A percentile compares a stretch with the other conserved stretches of the same genome.
These are phyloP conservation scores for Calonectria ilicicola DNA, from an alignment of 2,329 filamentous ascomycete species.

Conservation along the genomic window DNA sequence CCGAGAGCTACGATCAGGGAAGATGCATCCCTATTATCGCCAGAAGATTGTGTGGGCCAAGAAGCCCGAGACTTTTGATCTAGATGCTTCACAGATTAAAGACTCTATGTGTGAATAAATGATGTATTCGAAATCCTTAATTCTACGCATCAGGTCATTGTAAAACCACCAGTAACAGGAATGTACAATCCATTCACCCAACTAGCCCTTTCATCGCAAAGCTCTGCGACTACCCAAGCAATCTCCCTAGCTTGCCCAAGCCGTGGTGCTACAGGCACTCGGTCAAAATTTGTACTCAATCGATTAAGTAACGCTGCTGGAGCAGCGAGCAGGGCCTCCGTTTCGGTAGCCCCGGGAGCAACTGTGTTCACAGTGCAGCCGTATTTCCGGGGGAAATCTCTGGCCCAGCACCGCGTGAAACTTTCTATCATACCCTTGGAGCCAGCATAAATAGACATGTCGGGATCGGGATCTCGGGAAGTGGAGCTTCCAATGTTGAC, in stretches of 20 bases:
- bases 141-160: neutral
- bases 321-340: neutral
- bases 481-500: conserved; percentile 3
- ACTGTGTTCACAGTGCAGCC: neutral
- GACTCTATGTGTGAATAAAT: too few species aligned
- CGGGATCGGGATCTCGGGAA: conserved; percentile 2
- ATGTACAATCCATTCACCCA: neutral
- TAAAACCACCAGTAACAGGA: neutral
- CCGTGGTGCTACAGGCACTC: neutral
- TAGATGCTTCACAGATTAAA: too few species aligned
- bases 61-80: conserved; percentile 6
- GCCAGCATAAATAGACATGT: neutral
- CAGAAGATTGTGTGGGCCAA: conserved; percentile 32
- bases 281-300: neutral
- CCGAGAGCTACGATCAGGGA: conserved; percentile 29
- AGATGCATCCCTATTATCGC: conserved; percentile 30
- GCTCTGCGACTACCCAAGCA: neutral
- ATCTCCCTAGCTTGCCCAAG: neutral
- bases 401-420: neutral
- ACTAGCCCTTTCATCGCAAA: neutral
- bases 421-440: neutral
- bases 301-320: neutral
- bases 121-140: too few species aligned
- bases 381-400: neutral
- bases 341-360: neutral